These are phyloP conservation scores for Miscanthus sacchariflorus DNA, from an alignment of 202 grass and related monocot species.

Conservation along the genomic window DNA sequence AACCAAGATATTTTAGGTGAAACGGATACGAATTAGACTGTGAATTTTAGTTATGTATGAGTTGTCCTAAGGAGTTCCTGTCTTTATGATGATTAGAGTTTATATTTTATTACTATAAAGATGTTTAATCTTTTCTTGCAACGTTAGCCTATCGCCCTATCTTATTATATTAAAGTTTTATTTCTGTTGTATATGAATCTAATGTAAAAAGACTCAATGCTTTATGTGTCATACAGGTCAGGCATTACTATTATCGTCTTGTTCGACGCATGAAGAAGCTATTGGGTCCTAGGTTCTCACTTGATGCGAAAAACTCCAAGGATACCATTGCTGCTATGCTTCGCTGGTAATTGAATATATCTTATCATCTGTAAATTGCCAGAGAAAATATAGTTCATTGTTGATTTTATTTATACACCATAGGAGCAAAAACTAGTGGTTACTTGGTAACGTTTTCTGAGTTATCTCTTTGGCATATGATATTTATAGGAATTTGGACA, in stretches of 20 bases:
- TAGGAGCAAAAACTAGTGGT: conserved; percentile 18
- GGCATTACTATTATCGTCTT: conserved; percentile 99
- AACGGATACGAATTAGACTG: not conserved
- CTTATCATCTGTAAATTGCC: conserved; percentile 27
- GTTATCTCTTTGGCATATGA: conserved; percentile 22
- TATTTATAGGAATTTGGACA: conserved; percentile 11
- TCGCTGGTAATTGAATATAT: conserved; percentile 79
- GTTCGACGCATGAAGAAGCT: conserved; percentile 97
- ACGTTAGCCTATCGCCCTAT: conserved; percentile 1
- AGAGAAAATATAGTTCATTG: conserved; percentile 17
- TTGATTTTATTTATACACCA: conserved; percentile 36
- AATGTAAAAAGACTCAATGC: conserved; percentile 13
- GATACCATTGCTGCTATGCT: conserved; percentile 99
- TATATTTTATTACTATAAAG: not conserved
- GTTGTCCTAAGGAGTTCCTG: conserved; percentile 7
- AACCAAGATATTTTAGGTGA: conserved; percentile 25
- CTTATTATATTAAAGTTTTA: conserved; percentile 15
- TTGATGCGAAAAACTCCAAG: conserved; percentile 98
- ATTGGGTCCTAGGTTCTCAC: conserved; percentile 87
- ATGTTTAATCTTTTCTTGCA: conserved; percentile 38
- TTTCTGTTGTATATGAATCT: conserved; percentile 12
- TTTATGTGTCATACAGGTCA: conserved; percentile 71
- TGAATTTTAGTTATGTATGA: conserved; percentile 5
- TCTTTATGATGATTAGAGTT: conserved; percentile 23
- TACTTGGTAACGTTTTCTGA: conserved; percentile 26